Base-by-base conservation (phyloP, 2,329 filamentous ascomycete species). In the Grosmannia huntii region DNA sequence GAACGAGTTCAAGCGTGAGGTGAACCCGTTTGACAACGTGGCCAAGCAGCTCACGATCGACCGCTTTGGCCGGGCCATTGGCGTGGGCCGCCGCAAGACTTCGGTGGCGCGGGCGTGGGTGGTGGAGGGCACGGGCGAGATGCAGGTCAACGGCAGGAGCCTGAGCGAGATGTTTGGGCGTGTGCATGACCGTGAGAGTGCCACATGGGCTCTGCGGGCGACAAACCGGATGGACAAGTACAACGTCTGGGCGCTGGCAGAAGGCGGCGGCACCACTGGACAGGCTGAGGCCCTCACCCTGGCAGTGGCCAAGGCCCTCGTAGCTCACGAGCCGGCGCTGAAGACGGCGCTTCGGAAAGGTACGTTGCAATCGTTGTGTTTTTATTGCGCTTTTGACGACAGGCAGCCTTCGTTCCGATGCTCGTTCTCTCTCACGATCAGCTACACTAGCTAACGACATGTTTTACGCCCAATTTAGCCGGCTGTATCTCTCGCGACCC, bases 241-340 rank as follows among this genome's bases (percentile, higher is more conserved):
- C 77, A 99, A 99, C 68, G 83, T 96, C 4, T 99, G 90, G 85
- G 91, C 86, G 57, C 73, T 88, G 55, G 89, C 90, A 3, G 79
- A 81, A 60, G 94, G 94, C 58, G 94, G 94, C 64, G 94, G 94
- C 65, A 87, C 88, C 53, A 99, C 94, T 55, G 94, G 94, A 2
- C 95, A 99, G 73, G 92, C 94, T 9, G 94, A 99, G 73, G 91
- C 94, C 38, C 81, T 97, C 67, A 95, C 92, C 49, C 73, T 99
- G 73, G 94, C 89, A 23, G 81, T 97, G 68, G 87, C 88, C 59
- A 94, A 92, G 72, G 92, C 89, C 25, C 75, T 99, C 70, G 70
- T 95, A 70, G 85, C 89, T 63, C 94, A 99, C 70, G 94, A 99
- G 75, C 94, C 95, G 57, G 87, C 83, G 50, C 77, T 99, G 72